Percentiles rank a stretch among this genome's conserved stretches.
Conservation (phyloP, 805 yeast genomes). For the Saccharomycodes ludwigii region DNA sequence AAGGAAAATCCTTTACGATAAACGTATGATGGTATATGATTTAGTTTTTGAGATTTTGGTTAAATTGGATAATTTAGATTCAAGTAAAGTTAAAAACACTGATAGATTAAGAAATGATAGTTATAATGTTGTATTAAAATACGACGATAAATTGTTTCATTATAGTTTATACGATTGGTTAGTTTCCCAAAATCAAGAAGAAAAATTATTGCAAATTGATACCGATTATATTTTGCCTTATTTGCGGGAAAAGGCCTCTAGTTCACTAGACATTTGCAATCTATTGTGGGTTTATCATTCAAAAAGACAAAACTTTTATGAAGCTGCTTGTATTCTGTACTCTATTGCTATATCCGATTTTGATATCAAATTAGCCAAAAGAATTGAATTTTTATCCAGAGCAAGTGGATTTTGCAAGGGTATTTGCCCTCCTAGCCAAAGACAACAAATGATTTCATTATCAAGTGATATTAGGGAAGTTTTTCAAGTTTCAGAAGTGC, state of each 20-base stretch:
- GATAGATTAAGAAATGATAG: constrained; percentile 53
- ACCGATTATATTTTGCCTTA: constrained; percentile 74
- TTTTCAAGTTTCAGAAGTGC: constrained; percentile 77
- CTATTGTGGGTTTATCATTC: constrained; percentile 84
- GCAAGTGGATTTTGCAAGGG: constrained; percentile 91
- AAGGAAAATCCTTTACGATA: constrained; percentile 36
- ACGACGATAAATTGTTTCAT: constrained; percentile 78
- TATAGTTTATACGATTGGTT: constrained; percentile 90
- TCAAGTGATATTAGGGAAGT: constrained; percentile 62
- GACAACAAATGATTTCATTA: constrained; percentile 59
- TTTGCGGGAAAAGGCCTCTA: constrained; percentile 51
- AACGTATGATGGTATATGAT: constrained; percentile 50
- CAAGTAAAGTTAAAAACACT: constrained; percentile 8
- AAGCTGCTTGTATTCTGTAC: constrained; percentile 76
- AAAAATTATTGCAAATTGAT: constrained; percentile 63
- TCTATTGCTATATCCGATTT: constrained; percentile 65
- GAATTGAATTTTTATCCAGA: constrained; percentile 81
- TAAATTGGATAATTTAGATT: constrained; percentile 45
- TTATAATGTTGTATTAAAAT: constrained; percentile 60
- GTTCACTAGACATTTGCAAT: constrained; percentile 63
- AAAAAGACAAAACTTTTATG: constrained; percentile 60
- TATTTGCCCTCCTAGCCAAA: constrained; percentile 59
- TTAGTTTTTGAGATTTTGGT: constrained; percentile 65
- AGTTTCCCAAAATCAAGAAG: constrained; percentile 63
- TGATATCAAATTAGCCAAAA: constrained; percentile 49